A percentile compares a stretch with the other conserved stretches of the same genome.
These are phyloP conservation scores for Metschnikowia baotianmanensis DNA, from an alignment of 805 yeast genomes.

Conservation along the genomic window DNA sequence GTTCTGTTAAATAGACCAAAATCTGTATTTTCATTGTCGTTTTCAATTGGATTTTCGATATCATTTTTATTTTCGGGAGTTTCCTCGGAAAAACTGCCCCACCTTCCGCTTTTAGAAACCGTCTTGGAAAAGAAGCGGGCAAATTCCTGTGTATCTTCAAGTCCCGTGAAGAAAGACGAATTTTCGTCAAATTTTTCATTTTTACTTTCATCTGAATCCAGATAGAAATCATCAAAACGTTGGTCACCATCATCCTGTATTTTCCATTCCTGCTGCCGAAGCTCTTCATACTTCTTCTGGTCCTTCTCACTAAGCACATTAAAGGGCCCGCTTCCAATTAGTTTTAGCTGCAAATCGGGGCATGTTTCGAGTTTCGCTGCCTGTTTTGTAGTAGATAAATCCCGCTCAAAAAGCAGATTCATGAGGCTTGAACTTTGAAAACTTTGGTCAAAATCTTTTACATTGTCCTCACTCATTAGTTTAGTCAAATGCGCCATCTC, in stretches of 20 bases:
- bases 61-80: no score
- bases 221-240: no score
- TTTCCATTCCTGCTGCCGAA: constrained; percentile 2
- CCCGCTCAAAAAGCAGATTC: not conserved
- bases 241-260: no score
- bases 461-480: not conserved
- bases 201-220: no score
- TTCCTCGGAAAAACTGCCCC: not conserved
- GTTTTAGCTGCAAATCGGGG: not conserved
- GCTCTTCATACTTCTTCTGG: not conserved
- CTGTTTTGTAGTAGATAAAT: not conserved
- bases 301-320: constrained; percentile 1
- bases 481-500: not conserved
- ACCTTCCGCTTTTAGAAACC: no score
- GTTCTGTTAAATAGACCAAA: no score
- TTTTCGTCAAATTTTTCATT: not conserved
- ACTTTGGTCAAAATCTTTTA: not conserved
- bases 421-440: constrained; percentile 8
- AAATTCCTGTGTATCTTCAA: constrained; percentile 7
- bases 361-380: constrained; percentile 1
- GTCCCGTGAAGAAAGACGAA: constrained; percentile 4
- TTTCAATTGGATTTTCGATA: no score
- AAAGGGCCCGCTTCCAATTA: not conserved
- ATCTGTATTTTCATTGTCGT: no score
- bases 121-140: not conserved